These are phyloP conservation scores for Colletotrichum endophyticum DNA, from an alignment of 2,329 filamentous ascomycete genomes.

Conservation along the genomic window DNA sequence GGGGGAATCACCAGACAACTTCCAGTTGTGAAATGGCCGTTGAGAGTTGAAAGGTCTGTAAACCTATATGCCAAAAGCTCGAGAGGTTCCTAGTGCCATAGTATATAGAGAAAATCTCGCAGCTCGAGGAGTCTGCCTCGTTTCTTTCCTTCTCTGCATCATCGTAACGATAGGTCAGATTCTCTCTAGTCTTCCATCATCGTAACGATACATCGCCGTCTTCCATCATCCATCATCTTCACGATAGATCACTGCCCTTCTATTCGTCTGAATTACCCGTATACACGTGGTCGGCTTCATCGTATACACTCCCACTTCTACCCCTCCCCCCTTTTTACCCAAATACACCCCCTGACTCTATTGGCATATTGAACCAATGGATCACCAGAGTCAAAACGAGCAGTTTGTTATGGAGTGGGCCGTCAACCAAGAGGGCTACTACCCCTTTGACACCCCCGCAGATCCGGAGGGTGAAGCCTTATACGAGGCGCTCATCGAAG, in stretches of 20 bases:
- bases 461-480: too few species aligned
- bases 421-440: not conserved
- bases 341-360: not conserved
- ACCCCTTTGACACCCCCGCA: too few species aligned
- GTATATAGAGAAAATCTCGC: not conserved
- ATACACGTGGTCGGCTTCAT: not conserved
- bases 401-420: not conserved
- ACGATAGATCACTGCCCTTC: not conserved
- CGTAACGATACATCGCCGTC: too few species aligned
- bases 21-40: not conserved
- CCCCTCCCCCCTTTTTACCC: too few species aligned
- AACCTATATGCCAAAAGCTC: not conserved
- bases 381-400: not conserved
- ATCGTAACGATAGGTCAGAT: not conserved
- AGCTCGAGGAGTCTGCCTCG: too few species aligned
- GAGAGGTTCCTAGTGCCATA: not conserved
- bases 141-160: not conserved
- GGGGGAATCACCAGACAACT: not conserved
- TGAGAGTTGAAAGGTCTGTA: not conserved
- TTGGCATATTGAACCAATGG: not conserved
- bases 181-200: not conserved
- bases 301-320: rapidly evolving
- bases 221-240: not conserved
- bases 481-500: not conserved
- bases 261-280: not conserved